Evolutionary conservation across 345 rosid genomes (phyloP).

Genomic region (Microcos paniculata): DNA sequence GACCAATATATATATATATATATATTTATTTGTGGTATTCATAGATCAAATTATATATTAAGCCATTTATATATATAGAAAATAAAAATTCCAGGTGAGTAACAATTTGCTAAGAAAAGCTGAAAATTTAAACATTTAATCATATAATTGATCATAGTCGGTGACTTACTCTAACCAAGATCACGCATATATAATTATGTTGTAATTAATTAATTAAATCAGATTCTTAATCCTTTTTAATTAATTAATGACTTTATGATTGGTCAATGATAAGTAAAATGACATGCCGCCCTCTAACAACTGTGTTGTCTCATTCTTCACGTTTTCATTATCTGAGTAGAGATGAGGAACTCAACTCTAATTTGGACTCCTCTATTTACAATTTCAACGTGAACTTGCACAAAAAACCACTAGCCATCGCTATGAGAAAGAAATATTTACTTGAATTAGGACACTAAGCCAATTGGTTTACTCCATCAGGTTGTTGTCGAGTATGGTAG

Average conservation of each 20-base stretch:
- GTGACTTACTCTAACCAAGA: conserved; percentile 25
- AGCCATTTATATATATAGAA: too few species aligned
- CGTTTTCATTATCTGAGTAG: neutral
- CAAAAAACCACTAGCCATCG: too few species aligned
- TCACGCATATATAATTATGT: neutral
- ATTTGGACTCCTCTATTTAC: neutral
- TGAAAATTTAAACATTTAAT: neutral
- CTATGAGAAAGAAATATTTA: too few species aligned
- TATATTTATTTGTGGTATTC: too few species aligned
- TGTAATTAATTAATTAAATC: neutral
- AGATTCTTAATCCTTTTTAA: neutral
- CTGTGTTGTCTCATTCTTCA: conserved; percentile 29
- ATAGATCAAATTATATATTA: too few species aligned
- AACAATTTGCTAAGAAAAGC: neutral
- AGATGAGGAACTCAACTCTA: neutral
- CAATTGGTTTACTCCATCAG: too few species aligned
- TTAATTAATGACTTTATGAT: neutral
- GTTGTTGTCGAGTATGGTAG: too few species aligned
- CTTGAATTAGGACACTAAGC: too few species aligned
- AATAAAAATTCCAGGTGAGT: neutral
- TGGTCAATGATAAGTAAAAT: neutral
- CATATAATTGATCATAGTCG: conserved; percentile 17
- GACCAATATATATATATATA: too few species aligned
- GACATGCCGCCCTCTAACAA: conserved; percentile 27
- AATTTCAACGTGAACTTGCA: neutral